Evolutionary conservation across 1,139 yeast species (phyloP).

Genomic region (Candida tropicalis): DNA sequence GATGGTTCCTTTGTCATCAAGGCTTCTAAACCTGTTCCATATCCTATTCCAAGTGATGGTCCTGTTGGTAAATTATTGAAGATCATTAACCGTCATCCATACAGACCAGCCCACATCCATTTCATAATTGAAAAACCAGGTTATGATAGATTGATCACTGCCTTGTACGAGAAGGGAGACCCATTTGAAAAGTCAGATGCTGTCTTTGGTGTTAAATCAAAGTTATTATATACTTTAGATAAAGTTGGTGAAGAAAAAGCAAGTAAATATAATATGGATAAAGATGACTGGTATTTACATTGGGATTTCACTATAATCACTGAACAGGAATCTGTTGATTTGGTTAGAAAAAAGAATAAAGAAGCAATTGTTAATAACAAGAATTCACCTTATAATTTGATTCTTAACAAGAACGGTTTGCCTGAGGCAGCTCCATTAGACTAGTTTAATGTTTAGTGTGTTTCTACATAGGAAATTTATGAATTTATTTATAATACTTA

Average conservation of each 20-base stretch:
- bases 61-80: slow-evolving; percentile 37
- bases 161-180: slow-evolving; percentile 32
- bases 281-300: slow-evolving; percentile 27
- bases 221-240: slow-evolving; percentile 22
- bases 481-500: background rate
- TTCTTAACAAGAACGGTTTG: slow-evolving; percentile 21
- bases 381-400: slow-evolving; percentile 14
- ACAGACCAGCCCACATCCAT: slow-evolving; percentile 40
- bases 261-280: slow-evolving; percentile 21
- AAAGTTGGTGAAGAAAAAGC: slow-evolving; percentile 24
- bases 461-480: background rate
- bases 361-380: slow-evolving; percentile 18
- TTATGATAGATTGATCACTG: slow-evolving; percentile 32
- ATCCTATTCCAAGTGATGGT: slow-evolving; percentile 43
- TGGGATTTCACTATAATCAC: slow-evolving; percentile 27
- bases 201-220: slow-evolving; percentile 30
- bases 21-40: slow-evolving; percentile 36
- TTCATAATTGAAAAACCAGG: slow-evolving; percentile 30
- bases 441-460: slow-evolving; percentile 4
- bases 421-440: slow-evolving; percentile 20
- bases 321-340: slow-evolving; percentile 21
- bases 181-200: slow-evolving; percentile 34
- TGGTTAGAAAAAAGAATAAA: slow-evolving; percentile 18
- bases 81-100: slow-evolving; percentile 36
- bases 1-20: slow-evolving; percentile 31